A percentile compares a stretch with the other conserved stretches of the same genome.
These are phyloP conservation scores for Suillus decipiens DNA, from an alignment of 768 basidiomycete species.

Conservation along the genomic window DNA sequence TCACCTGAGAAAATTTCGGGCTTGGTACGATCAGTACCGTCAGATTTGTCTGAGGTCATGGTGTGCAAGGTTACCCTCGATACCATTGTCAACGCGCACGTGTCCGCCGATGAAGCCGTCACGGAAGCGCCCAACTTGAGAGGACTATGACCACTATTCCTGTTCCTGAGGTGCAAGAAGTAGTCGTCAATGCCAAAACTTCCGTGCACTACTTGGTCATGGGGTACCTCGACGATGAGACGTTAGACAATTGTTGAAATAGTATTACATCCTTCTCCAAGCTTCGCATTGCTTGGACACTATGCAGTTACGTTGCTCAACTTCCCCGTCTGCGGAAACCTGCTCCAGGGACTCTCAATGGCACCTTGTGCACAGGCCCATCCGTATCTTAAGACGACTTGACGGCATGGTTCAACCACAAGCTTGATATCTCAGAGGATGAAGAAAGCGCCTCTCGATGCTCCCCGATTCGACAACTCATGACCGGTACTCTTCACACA, in stretches of 20 bases:
- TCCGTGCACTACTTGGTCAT: conserved; percentile 11
- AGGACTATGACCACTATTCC: background rate
- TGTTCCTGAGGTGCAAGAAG: conserved; percentile 1
- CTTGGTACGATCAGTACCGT: background rate
- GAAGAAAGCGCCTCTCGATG: background rate
- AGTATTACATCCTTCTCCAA: conserved; percentile 22
- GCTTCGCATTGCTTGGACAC: conserved; percentile 30
- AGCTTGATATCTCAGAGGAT: conserved; percentile 1
- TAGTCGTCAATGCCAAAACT: background rate
- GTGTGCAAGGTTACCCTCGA: background rate
- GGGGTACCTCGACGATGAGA: conserved; percentile 30
- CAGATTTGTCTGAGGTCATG: background rate
- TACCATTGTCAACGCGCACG: background rate
- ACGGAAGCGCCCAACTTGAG: background rate
- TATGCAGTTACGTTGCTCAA: conserved; percentile 32
- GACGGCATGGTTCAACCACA: conserved; percentile 7
- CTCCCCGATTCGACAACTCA: background rate
- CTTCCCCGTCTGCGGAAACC: conserved; percentile 18
- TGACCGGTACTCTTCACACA: conserved; percentile 25
- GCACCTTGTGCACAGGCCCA: background rate
- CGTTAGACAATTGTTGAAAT: conserved; percentile 29
- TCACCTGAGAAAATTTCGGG: background rate
- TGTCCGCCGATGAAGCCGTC: background rate
- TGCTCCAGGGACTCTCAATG: conserved; percentile 1
- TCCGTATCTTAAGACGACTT: conserved; percentile 4